phyloP scores from a whole-genome alignment of 768 basidiomycete species.

The Fistulinella prunicolor region DNA sequence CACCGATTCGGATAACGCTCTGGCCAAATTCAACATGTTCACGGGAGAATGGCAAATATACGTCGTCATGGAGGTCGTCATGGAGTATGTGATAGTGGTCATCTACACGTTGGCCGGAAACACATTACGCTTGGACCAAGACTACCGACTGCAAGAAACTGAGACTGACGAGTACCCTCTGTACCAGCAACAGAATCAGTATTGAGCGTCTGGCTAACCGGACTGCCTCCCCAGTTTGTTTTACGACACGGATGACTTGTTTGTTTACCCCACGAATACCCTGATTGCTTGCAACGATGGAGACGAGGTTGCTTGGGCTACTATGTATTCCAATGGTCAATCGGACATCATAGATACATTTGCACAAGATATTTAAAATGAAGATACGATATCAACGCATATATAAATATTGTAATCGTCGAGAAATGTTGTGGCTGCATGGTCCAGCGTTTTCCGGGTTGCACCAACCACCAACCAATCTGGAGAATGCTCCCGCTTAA shows the following conservation, averaged over 20 bases:
- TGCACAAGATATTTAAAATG: neutral
- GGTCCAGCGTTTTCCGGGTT: too few relatives aligned
- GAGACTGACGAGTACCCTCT: conserved; percentile 26
- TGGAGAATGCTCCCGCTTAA: too few relatives aligned
- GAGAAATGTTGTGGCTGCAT: too few relatives aligned
- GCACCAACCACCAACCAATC: too few relatives aligned
- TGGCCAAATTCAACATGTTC: conserved; percentile 55
- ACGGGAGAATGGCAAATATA: conserved; percentile 58
- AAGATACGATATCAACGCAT: neutral
- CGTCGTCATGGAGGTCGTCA: conserved; percentile 55
- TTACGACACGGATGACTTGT: neutral
- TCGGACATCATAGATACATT: too few relatives aligned
- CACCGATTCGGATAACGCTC: conserved; percentile 25
- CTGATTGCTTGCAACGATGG: too few relatives aligned
- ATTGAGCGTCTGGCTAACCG: conserved; percentile 14
- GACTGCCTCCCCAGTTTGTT: neutral
- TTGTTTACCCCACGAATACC: too few relatives aligned
- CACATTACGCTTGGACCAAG: conserved; percentile 30
- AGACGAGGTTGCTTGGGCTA: too few relatives aligned
- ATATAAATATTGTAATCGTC: neutral
- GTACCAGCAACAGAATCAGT: conserved; percentile 33
- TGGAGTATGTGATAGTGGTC: conserved; percentile 52
- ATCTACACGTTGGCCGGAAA: conserved; percentile 40
- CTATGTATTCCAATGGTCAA: too few relatives aligned
- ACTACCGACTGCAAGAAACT: conserved; percentile 21